phyloP scores from a whole-genome alignment of 192 early-diverging fungal species.

The Anaeromyces robustus region DNA sequence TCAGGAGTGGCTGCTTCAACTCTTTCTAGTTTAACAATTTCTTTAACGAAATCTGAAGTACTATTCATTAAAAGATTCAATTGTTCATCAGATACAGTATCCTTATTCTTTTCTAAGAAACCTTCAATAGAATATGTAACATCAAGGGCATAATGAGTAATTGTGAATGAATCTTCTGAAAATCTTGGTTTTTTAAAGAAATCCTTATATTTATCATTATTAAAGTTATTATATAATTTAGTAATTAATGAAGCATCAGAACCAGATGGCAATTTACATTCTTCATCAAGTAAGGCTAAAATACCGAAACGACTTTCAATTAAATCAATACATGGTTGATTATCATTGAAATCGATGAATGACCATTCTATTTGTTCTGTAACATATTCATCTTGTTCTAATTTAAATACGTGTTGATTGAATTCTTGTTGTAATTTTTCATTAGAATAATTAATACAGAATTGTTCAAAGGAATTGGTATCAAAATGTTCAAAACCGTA shows the following conservation, averaged over 20 bases:
- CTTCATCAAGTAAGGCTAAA: conserved; percentile 90
- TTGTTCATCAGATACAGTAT: conserved; percentile 87
- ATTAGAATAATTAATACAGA: conserved; percentile 91
- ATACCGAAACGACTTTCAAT: conserved; percentile 96
- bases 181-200: conserved; percentile 89
- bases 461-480: conserved; percentile 99
- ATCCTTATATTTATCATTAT: conserved; percentile 22
- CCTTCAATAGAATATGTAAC: conserved; percentile 87
- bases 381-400: conserved; percentile 96
- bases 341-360: conserved; percentile 97
- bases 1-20: background rate
- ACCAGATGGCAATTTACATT: conserved; percentile 70
- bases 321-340: conserved; percentile 95
- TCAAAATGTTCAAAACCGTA: conserved; percentile 98
- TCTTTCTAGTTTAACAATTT: background rate
- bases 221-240: conserved; percentile 81
- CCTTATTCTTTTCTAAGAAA: conserved; percentile 97
- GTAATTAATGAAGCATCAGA: conserved; percentile 70
- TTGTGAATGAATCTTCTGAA: conserved; percentile 74
- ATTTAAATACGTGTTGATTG: conserved; percentile 96
- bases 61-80: background rate
- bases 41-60: background rate
- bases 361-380: conserved; percentile 94
- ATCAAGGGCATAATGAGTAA: conserved; percentile 90
- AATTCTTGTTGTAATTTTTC: conserved; percentile 99